phyloP scores from a whole-genome alignment of 768 basidiomycete genomes.

The Nidularia sp. region DNA sequence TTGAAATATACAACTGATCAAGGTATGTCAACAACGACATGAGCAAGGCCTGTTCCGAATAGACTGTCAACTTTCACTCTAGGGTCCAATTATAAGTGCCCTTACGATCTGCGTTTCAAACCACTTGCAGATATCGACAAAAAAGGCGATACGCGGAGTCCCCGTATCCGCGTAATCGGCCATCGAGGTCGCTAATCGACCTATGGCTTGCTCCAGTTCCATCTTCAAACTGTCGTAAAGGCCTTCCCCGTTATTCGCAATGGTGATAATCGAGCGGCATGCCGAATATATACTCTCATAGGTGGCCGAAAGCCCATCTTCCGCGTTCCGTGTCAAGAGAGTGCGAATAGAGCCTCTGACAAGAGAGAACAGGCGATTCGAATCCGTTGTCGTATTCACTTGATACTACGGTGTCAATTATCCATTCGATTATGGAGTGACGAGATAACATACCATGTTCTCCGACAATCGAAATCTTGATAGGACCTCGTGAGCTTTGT shows the following conservation, averaged over 20 bases:
- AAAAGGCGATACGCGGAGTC: slow-evolving; percentile 53
- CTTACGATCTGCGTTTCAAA: slow-evolving; percentile 64
- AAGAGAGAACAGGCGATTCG: slow-evolving; percentile 19
- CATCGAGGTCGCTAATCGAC: slow-evolving; percentile 35
- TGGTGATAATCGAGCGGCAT: slow-evolving; percentile 51
- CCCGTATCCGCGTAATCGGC: slow-evolving; percentile 18
- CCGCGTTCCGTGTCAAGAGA: slow-evolving; percentile 31
- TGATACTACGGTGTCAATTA: background rate
- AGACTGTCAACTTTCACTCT: background rate
- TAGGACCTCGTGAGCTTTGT: slow-evolving; percentile 25
- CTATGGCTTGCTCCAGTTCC: slow-evolving; percentile 56
- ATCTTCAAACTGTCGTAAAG: slow-evolving; percentile 55
- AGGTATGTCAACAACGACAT: slow-evolving; percentile 66
- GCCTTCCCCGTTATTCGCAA: slow-evolving; percentile 49
- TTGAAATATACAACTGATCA: slow-evolving; percentile 60
- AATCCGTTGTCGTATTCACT: slow-evolving; percentile 12
- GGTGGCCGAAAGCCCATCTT: slow-evolving; percentile 34
- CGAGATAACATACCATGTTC: slow-evolving; percentile 26
- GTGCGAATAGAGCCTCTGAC: slow-evolving; percentile 32
- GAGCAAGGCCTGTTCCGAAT: slow-evolving; percentile 41
- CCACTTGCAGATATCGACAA: slow-evolving; percentile 56
- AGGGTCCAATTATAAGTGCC: slow-evolving; percentile 4
- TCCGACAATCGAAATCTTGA: slow-evolving; percentile 45
- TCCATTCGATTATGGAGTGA: background rate
- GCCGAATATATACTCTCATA: slow-evolving; percentile 55